phyloP scores from a whole-genome alignment of 805 yeast genomes.

The Saccharomycopsis vini region DNA sequence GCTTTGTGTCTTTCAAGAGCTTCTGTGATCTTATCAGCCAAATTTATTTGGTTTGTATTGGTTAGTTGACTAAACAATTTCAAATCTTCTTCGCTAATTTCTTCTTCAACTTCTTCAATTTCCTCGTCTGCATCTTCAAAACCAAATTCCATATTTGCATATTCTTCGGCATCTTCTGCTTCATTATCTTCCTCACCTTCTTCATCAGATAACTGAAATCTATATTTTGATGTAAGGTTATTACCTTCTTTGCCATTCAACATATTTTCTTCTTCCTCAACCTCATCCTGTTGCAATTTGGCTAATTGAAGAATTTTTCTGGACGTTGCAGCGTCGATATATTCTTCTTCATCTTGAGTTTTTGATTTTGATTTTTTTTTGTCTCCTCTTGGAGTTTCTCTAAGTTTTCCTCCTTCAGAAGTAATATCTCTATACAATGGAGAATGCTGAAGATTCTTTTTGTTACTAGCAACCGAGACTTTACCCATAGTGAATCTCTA shows the following conservation, averaged over 20 bases:
- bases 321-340: conserved; percentile 72
- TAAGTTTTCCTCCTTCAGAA: conserved; percentile 64
- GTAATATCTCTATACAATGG: conserved; percentile 74
- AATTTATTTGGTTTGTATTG: conserved; percentile 37
- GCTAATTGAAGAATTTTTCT: conserved; percentile 85
- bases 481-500: conserved; percentile 54
- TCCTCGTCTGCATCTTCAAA: conserved; percentile 30
- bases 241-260: conserved; percentile 21
- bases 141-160: conserved; percentile 32
- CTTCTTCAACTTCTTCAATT: conserved; percentile 51
- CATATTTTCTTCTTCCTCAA: conserved; percentile 54
- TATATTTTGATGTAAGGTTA: conserved; percentile 24
- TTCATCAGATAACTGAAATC: conserved; percentile 32
- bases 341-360: conserved; percentile 47
- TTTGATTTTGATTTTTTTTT: conserved; percentile 26
- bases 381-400: conserved; percentile 27
- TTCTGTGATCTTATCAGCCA: conserved; percentile 93
- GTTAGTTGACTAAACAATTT: conserved; percentile 53
- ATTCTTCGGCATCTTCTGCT: conserved; percentile 29
- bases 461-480: conserved; percentile 40
- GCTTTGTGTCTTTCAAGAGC: conserved; percentile 31
- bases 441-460: conserved; percentile 54
- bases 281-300: conserved; percentile 84
- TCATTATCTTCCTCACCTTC: conserved; percentile 36
- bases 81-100: conserved; percentile 73